Percentiles rank a stretch among this genome's conserved stretches.
Evolutionary conservation across 441 rosid genomes (phyloP).

Genomic region (Jatropha podagrica): DNA sequence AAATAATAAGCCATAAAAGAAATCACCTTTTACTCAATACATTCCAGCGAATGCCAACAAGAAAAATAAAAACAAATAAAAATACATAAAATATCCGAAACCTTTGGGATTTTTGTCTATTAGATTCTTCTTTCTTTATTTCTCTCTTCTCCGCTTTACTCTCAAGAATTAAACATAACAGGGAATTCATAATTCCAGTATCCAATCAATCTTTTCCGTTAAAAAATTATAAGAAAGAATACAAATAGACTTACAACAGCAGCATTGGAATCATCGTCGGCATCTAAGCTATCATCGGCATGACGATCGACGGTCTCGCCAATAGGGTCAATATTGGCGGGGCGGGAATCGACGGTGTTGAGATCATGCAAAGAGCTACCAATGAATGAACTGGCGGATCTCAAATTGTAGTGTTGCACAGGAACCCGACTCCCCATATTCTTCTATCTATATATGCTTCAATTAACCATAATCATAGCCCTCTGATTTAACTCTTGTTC

Average conservation of each 20-base stretch:
- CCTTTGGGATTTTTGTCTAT: not conserved
- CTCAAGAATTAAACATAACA: not conserved
- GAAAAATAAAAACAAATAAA: not conserved
- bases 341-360: conserved; percentile 62
- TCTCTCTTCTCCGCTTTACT: not conserved
- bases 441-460: not conserved
- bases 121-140: not conserved
- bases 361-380: conserved; percentile 68
- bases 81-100: not conserved
- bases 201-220: not conserved
- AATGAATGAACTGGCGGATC: conserved; percentile 62
- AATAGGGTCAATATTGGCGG: conserved; percentile 34
- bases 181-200: not conserved
- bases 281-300: conserved; percentile 16
- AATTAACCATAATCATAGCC: conserved; percentile 5
- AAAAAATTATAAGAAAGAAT: not conserved
- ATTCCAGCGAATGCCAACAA: not conserved
- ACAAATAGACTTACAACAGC: conserved; percentile 12
- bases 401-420: conserved; percentile 63
- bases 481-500: not conserved
- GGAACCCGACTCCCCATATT: conserved; percentile 82
- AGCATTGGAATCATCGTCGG: conserved; percentile 15
- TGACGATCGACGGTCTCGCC: conserved; percentile 39
- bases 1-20: not conserved
- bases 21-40: not conserved